Evolutionary conservation across 192 early-diverging fungal species (phyloP).

Genomic region (Coemansia aciculifera): DNA sequence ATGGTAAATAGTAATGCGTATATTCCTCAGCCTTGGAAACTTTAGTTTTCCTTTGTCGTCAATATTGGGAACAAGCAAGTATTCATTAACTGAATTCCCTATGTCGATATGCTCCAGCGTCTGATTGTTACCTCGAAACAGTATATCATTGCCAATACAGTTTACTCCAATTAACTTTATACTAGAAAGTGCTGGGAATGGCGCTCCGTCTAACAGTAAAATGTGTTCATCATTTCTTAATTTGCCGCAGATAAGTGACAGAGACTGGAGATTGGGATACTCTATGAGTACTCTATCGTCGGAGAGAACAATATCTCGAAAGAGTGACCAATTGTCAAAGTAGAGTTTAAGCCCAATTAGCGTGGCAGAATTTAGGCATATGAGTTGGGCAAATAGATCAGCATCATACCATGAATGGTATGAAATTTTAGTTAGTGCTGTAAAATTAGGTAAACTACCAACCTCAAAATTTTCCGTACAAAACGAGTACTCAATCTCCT

Average conservation of each 20-base stretch:
- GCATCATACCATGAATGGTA: neutral
- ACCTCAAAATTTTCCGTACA: neutral
- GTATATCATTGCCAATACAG: neutral
- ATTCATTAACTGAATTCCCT: neutral
- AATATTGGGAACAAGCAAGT: neutral
- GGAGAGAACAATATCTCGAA: neutral
- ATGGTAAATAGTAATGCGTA: neutral
- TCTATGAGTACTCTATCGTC: neutral
- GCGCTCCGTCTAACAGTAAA: neutral
- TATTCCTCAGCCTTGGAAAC: neutral
- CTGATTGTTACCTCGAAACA: neutral
- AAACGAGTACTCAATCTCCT: neutral
- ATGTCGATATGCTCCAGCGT: neutral
- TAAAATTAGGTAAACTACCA: neutral
- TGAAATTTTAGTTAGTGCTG: neutral
- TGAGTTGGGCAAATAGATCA: neutral
- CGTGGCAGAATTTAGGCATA: neutral
- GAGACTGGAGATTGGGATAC: neutral
- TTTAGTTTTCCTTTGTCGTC: neutral
- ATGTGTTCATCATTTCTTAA: neutral
- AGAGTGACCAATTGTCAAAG: neutral
- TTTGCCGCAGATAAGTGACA: neutral
- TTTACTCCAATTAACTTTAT: neutral
- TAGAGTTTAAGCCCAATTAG: neutral
- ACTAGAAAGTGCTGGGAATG: neutral